Evolutionary conservation across 495 filamentous ascomycete species (phyloP).

Genomic region (Mytilinidion resinicola): DNA sequence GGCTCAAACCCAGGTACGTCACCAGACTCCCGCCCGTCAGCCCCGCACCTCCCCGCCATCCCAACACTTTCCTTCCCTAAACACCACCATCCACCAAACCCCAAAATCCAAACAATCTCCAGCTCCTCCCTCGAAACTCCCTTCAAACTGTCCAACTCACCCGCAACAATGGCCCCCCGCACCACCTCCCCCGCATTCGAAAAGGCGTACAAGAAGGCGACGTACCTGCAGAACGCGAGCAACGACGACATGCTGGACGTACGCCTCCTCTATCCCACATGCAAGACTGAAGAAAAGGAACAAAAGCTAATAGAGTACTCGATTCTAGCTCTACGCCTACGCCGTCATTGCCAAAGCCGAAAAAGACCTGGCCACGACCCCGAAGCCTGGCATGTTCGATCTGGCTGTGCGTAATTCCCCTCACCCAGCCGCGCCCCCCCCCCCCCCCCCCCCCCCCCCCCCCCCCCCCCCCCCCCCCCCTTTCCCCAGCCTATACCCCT

Average conservation of each 20-base stretch:
- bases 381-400: conserved; percentile 48
- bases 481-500: too few species aligned
- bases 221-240: conserved; percentile 50
- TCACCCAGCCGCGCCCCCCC: too few species aligned
- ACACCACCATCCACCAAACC: too few species aligned
- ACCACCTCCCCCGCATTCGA: conserved; percentile 40
- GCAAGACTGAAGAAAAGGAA: neutral
- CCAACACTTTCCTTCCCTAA: too few species aligned
- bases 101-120: neutral
- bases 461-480: too few species aligned
- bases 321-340: conserved; percentile 49
- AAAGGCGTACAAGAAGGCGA: conserved; percentile 56
- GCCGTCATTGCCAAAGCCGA: conserved; percentile 49
- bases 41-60: too few species aligned
- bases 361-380: conserved; percentile 39
- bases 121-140: neutral
- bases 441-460: too few species aligned
- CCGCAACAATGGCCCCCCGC: neutral
- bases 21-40: too few species aligned
- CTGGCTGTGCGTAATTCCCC: conserved; percentile 42
- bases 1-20: too few species aligned
- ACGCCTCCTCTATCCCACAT: neutral
- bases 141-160: neutral
- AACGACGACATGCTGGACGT: conserved; percentile 56
- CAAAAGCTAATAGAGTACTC: too few species aligned